Conservation (phyloP, 1,139 yeast species). For the Suhomyces taliae region DNA sequence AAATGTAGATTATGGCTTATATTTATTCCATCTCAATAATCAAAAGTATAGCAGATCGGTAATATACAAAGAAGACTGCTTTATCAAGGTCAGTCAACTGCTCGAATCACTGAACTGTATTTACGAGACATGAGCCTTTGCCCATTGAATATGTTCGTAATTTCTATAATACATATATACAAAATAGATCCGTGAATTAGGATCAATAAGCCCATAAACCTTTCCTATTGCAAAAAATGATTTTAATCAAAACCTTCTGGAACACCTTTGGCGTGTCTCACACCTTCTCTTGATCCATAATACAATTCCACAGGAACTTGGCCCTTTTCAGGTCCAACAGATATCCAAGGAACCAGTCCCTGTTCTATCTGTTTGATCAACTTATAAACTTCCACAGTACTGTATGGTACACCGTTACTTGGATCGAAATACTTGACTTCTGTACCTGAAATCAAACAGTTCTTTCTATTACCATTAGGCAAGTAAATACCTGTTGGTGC, state of each 20-base stretch:
- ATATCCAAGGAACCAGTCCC: constrained; percentile 71
- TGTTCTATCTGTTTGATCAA: constrained; percentile 66
- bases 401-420: constrained; percentile 78
- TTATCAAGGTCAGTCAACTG: no score
- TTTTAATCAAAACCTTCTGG: constrained; percentile 69
- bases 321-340: constrained; percentile 37
- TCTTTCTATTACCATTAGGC: constrained; percentile 68
- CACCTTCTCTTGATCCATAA: constrained; percentile 54
- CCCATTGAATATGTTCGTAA: no score
- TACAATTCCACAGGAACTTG: constrained; percentile 65
- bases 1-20: no score
- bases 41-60: no score
- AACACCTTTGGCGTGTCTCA: constrained; percentile 77
- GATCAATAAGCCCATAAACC: no score
- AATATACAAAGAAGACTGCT: no score
- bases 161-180: no score
- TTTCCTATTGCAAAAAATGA: no score
- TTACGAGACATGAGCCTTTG: no score
- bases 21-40: no score
- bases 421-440: constrained; percentile 89
- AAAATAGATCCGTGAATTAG: no score
- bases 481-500: constrained; percentile 75
- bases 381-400: constrained; percentile 76
- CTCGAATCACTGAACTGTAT: no score
- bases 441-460: constrained; percentile 76